Base-by-base conservation (phyloP, 768 basidiomycete species). In the Podaxis carcinomalis region DNA sequence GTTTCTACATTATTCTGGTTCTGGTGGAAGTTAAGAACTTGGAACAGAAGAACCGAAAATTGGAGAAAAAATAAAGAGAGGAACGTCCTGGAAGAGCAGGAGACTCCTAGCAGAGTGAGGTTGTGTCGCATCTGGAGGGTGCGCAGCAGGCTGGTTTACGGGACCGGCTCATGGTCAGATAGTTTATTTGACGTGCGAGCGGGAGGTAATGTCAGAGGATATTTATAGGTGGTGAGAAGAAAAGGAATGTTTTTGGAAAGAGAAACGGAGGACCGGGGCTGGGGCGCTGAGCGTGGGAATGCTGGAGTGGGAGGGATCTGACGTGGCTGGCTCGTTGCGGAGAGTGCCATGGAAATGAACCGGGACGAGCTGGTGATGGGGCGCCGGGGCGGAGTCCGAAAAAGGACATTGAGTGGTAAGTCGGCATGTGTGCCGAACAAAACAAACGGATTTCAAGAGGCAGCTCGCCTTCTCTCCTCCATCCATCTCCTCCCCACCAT, bases 401-500 rank as follows among this genome's bases (percentile, higher is more conserved):
- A 61, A 55, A 49, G 59, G 59, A 54, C 42, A 55, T 54, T 54
- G 58, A 39, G 57, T 59, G 57, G 57, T 50, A 50, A 42, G 50
- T 59, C 59, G 59, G 59, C 59, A 55, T 49, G 42, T 23, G 42
- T 61, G 59, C 59, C 59, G 59, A 61, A 16, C 52, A 61, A 54
- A 61, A 61, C 59, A 61, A 61, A 61, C 59, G 59, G 59, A 61
- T 61, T 61, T 61, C 59, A 61, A 60, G 32, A 32, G 59, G 55
- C 59, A 61, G 52, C 59, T 61, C 59, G 59, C 28, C 44, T 55
- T 61, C 44, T 47, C 59, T 54, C 52, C 59, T 49, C 44, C 59
- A 37, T 61, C 59, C 71, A 68, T 66, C 70, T 69, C 70, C 69
- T 66, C 68, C 60, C 68, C 68, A 61, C 66, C 67, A 72, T 88